phyloP scores from a whole-genome alignment of 2,329 filamentous ascomycete genomes.

The Pseudogymnoascus sp. region DNA sequence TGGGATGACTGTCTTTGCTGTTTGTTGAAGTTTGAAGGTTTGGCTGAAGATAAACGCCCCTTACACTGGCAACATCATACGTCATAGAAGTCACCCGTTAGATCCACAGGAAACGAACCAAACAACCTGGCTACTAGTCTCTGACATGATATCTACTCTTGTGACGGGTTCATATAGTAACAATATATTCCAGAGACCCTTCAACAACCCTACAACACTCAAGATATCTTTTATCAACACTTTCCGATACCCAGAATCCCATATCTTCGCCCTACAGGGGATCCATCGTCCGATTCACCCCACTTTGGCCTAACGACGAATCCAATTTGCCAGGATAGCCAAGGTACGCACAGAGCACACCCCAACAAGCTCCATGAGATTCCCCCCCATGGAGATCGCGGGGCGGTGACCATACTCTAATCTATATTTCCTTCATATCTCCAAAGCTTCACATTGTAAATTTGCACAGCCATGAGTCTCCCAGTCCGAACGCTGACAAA shows the following conservation, averaged over 20 bases:
- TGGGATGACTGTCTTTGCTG: neutral
- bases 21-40: neutral
- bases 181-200: neutral
- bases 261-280: neutral
- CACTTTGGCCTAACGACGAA: neutral
- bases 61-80: neutral
- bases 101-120: neutral
- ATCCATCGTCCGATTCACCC: neutral
- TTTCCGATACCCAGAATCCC: neutral
- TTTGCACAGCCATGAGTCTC: neutral
- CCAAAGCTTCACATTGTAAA: slow-evolving; percentile 3
- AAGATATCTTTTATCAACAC: neutral
- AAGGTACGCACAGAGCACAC: slow-evolving; percentile 6
- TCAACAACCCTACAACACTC: neutral
- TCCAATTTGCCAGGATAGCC: slow-evolving; percentile 6
- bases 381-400: neutral
- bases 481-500: slow-evolving; percentile 7
- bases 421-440: neutral
- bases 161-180: neutral
- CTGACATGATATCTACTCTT: neutral
- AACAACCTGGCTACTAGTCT: neutral
- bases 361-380: neutral
- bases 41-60: neutral
- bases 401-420: slow-evolving; percentile 4
- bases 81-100: neutral